Evolutionary conservation across 2,329 filamentous ascomycete genomes (phyloP).

Genomic region (Rhynchosporium graminicola): DNA sequence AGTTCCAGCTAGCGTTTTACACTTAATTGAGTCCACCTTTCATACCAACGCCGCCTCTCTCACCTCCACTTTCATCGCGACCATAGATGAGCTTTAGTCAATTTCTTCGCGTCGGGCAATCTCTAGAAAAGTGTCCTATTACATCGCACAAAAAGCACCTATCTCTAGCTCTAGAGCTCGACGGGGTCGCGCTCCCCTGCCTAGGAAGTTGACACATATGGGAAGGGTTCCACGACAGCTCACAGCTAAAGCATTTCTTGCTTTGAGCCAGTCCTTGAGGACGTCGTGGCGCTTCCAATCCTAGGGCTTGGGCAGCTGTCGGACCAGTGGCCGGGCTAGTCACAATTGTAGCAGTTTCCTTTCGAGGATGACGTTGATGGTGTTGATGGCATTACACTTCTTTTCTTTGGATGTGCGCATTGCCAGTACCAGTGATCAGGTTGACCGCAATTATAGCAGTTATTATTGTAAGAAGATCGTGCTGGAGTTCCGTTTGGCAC

Average conservation of each 20-base stretch:
- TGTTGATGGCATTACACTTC: not conserved
- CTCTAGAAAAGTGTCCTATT: not conserved
- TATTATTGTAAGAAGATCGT: not conserved
- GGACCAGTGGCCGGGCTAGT: not conserved
- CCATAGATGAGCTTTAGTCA: not conserved
- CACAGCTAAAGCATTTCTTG: not conserved
- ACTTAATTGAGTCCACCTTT: not conserved
- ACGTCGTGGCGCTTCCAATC: not conserved
- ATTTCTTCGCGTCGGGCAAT: not conserved
- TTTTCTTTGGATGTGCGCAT: not conserved
- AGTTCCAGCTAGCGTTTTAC: not conserved
- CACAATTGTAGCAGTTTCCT: not conserved
- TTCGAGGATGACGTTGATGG: not conserved
- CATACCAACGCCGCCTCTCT: not conserved
- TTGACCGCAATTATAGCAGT: not conserved
- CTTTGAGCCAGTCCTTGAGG: not conserved
- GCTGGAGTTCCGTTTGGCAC: conserved; percentile 11
- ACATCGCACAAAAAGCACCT: not conserved
- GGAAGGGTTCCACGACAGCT: not conserved
- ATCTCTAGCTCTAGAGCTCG: not conserved
- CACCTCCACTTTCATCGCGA: not conserved
- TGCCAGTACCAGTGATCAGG: not conserved
- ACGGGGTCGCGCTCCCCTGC: not conserved
- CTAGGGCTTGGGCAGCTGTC: not conserved
- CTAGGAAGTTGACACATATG: not conserved